These are phyloP conservation scores for Poa annua DNA, from an alignment of 176 grass and related monocot species.

Conservation along the genomic window DNA sequence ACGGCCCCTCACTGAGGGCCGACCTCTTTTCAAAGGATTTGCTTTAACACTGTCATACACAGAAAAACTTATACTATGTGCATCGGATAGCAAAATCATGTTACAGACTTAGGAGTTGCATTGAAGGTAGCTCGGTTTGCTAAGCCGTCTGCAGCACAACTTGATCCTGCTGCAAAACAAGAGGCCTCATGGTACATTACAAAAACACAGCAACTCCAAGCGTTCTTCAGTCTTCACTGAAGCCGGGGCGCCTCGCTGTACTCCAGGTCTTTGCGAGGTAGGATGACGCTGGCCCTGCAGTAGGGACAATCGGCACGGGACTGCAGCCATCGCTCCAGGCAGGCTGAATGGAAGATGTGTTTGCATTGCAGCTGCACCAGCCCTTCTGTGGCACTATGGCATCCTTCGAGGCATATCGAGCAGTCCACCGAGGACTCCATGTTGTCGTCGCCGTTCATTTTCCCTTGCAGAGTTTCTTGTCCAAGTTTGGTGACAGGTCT, in stretches of 20 bases:
- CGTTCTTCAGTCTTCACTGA: background rate
- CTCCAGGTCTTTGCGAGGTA: background rate
- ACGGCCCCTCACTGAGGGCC: background rate
- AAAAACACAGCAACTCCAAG: background rate
- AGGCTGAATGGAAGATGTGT: conserved; percentile 52
- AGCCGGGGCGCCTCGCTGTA: background rate
- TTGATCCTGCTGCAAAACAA: background rate
- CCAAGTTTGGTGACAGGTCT: background rate
- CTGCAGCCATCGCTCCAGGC: conserved; percentile 48
- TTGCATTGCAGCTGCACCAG: conserved; percentile 46
- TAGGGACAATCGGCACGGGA: conserved; percentile 48
- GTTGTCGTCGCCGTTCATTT: background rate
- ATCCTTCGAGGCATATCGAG: conserved; percentile 53
- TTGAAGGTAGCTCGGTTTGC: background rate
- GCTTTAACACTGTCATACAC: background rate
- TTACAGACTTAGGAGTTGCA: background rate
- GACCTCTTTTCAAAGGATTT: no score
- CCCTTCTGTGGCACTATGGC: conserved; percentile 4
- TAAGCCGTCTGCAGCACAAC: no score
- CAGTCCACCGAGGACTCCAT: conserved; percentile 41
- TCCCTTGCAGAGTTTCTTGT: background rate
- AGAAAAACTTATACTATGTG: background rate
- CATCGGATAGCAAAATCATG: background rate
- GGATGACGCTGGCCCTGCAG: conserved; percentile 35
- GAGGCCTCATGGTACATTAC: background rate